A percentile compares a stretch with the other conserved stretches of the same genome.
Evolutionary conservation across 2,329 filamentous ascomycete species (phyloP).

Genomic region (Cytospora piceicola): DNA sequence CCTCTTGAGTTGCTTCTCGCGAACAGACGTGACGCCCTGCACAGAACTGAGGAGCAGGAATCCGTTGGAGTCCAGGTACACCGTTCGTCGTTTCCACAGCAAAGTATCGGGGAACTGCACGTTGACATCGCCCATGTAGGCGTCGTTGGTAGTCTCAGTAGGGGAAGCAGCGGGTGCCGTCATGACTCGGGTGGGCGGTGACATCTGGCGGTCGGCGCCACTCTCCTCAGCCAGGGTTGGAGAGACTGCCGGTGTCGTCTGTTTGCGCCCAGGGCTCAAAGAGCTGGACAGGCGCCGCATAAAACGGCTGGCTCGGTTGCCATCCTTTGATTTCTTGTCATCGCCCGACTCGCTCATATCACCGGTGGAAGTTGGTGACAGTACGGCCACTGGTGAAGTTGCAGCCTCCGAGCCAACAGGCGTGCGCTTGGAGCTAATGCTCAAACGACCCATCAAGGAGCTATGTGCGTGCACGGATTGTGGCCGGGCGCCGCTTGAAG

Average conservation of each 20-base stretch:
- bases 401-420: conserved; percentile 52
- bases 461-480: conserved; percentile 52
- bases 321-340: conserved; percentile 46
- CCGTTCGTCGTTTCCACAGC: conserved; percentile 91
- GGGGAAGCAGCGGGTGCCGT: conserved; percentile 31
- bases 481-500: conserved; percentile 40
- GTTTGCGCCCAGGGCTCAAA: conserved; percentile 53
- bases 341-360: conserved; percentile 53
- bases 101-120: conserved; percentile 96
- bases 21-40: conserved; percentile 53
- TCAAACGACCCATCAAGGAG: conserved; percentile 64
- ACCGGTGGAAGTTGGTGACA: conserved; percentile 48
- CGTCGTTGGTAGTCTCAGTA: conserved; percentile 50
- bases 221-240: conserved; percentile 57
- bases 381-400: conserved; percentile 36
- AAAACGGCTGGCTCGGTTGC: conserved; percentile 58
- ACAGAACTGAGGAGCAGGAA: conserved; percentile 79
- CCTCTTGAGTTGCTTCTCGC: conserved; percentile 66
- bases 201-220: conserved; percentile 39
- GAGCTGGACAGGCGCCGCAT: conserved; percentile 63
- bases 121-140: conserved; percentile 87
- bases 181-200: conserved; percentile 22
- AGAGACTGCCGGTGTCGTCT: conserved; percentile 49
- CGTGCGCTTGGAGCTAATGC: conserved; percentile 64
- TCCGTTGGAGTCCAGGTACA: conserved; percentile 82